Evolutionary conservation across 2,329 filamentous ascomycete genomes (phyloP).

Genomic region (Neofusicoccum cordaticola): DNA sequence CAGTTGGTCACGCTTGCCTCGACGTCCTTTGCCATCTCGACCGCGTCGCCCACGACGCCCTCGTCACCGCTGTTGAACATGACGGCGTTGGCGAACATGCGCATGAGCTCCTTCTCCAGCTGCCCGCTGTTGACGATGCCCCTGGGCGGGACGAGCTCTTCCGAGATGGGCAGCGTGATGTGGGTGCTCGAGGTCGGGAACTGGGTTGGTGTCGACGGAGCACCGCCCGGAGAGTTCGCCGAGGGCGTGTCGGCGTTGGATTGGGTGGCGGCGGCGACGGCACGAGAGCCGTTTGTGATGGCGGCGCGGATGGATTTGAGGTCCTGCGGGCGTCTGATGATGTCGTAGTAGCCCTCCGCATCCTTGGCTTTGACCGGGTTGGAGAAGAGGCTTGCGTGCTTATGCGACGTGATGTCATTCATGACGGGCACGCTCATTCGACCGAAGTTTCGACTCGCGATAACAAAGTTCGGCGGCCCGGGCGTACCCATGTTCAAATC

Average conservation of each 20-base stretch:
- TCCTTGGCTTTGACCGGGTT: constrained; percentile 49
- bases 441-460: constrained; percentile 49
- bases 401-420: constrained; percentile 52
- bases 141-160: constrained; percentile 78
- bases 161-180: constrained; percentile 59
- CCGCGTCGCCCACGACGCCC: constrained; percentile 80
- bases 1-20: constrained; percentile 74
- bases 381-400: constrained; percentile 51
- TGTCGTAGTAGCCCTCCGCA: constrained; percentile 51
- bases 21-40: constrained; percentile 86
- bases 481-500: constrained; percentile 23
- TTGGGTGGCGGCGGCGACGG: constrained; percentile 55
- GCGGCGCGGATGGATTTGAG: constrained; percentile 51
- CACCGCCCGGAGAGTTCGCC: constrained; percentile 54
- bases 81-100: constrained; percentile 96
- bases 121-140: constrained; percentile 92
- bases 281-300: constrained; percentile 52
- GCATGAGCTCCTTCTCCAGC: constrained; percentile 86
- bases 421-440: constrained; percentile 49
- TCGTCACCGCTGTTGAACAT: constrained; percentile 98
- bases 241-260: constrained; percentile 59
- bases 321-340: constrained; percentile 52
- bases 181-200: constrained; percentile 5
- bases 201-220: constrained; percentile 28
- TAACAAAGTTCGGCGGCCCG: constrained; percentile 31